A percentile compares a stretch with the other conserved stretches of the same genome.
Evolutionary conservation across 2,329 filamentous ascomycete genomes (phyloP).

Genomic region (Aspergillus bombycis): DNA sequence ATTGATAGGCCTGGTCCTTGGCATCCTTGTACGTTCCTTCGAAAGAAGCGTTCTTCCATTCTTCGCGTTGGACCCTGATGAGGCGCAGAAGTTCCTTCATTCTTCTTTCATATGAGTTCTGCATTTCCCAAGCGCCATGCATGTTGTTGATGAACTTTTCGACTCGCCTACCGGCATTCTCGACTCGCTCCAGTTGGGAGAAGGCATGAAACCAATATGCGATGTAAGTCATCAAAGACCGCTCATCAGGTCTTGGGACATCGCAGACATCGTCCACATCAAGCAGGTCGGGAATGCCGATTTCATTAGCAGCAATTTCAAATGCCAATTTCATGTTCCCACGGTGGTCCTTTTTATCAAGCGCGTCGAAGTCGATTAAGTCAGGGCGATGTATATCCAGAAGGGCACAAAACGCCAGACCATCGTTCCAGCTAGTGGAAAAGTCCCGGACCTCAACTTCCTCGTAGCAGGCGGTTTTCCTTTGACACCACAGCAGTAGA

Average conservation of each 20-base stretch:
- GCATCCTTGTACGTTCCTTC: constrained; percentile 91
- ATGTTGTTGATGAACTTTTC: constrained; percentile 99
- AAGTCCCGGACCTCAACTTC: constrained; percentile 96
- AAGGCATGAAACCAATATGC: constrained; percentile 99
- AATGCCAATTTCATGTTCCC: constrained; percentile 99
- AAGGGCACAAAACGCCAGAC: constrained; percentile 92
- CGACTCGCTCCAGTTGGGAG: constrained; percentile 97
- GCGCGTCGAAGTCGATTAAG: constrained; percentile 90
- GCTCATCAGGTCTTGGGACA: constrained; percentile 92
- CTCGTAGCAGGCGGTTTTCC: constrained; percentile 98
- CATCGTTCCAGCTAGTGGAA: constrained; percentile 95
- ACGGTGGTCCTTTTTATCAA: constrained; percentile 91
- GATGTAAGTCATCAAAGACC: constrained; percentile 98
- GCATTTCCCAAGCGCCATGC: constrained; percentile 99
- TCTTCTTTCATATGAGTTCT: constrained; percentile 89
- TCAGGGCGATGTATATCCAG: constrained; percentile 97
- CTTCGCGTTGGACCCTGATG: constrained; percentile 71
- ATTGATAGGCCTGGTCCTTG: constrained; percentile 79
- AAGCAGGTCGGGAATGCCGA: constrained; percentile 91
- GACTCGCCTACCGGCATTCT: constrained; percentile 92
- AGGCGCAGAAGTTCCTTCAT: constrained; percentile 80
- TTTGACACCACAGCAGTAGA: constrained; percentile 92
- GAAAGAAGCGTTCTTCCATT: constrained; percentile 80
- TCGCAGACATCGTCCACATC: constrained; percentile 99
- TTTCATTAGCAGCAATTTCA: constrained; percentile 93